phyloP scores from a whole-genome alignment of 805 yeast species.

The Jamesozyma hellenica region DNA sequence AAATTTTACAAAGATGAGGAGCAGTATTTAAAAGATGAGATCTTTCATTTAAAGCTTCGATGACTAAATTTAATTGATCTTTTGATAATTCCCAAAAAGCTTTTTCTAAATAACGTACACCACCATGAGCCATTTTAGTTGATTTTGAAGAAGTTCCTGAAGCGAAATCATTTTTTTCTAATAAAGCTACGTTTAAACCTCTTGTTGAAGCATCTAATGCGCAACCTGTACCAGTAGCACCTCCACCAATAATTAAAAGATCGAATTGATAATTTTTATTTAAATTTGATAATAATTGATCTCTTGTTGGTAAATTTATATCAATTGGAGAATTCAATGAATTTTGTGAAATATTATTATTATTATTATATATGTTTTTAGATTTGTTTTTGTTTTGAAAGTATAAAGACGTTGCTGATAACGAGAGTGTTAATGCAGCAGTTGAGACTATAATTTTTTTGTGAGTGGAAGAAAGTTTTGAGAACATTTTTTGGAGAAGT shows the following conservation, averaged over 20 bases:
- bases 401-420: too few relatives aligned
- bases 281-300: conserved; percentile 40
- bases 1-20: conserved; percentile 75
- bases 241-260: conserved; percentile 86
- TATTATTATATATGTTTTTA: too few relatives aligned
- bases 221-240: conserved; percentile 91
- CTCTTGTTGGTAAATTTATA: conserved; percentile 38
- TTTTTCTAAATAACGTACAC: conserved; percentile 89
- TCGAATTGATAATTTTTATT: conserved; percentile 49
- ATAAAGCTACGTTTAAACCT: conserved; percentile 78
- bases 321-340: background rate
- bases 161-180: conserved; percentile 85
- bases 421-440: too few relatives aligned
- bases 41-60: conserved; percentile 82
- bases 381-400: too few relatives aligned
- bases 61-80: conserved; percentile 78
- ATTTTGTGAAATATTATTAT: too few relatives aligned
- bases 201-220: conserved; percentile 87
- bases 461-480: too few relatives aligned
- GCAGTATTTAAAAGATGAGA: conserved; percentile 81
- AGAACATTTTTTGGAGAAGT: too few relatives aligned
- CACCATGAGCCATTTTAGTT: conserved; percentile 96
- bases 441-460: too few relatives aligned
- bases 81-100: conserved; percentile 88
- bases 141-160: conserved; percentile 89